Evolutionary conservation across 2,329 filamentous ascomycete genomes (phyloP).

Genomic region (Blastomyces gilchristii): DNA sequence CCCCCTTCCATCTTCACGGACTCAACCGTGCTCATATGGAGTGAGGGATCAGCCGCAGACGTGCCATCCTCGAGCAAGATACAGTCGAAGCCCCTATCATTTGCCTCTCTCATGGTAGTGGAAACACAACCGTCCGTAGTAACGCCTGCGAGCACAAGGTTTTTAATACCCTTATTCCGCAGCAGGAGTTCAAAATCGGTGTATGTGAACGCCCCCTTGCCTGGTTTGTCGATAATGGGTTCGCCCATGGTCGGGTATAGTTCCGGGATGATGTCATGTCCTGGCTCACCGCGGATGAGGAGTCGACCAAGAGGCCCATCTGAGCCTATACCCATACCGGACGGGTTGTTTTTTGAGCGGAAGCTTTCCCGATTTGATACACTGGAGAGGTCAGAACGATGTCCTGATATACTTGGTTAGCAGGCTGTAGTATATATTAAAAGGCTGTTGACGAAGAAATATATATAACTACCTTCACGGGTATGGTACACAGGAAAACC

Average conservation of each 20-base stretch:
- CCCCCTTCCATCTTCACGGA: constrained; percentile 40
- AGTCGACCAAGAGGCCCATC: constrained; percentile 48
- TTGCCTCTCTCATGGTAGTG: constrained; percentile 47
- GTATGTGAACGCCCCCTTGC: constrained; percentile 43
- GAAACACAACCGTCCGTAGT: constrained; percentile 49
- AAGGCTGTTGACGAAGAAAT: neutral
- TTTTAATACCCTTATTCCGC: constrained; percentile 42
- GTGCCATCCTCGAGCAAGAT: constrained; percentile 42
- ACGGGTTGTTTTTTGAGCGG: constrained; percentile 44
- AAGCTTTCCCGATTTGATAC: constrained; percentile 45
- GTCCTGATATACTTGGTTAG: constrained; percentile 22
- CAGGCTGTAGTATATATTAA: neutral
- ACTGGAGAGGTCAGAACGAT: constrained; percentile 46
- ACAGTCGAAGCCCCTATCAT: constrained; percentile 47
- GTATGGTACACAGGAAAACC: constrained; percentile 38
- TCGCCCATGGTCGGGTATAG: constrained; percentile 40
- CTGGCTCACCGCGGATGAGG: constrained; percentile 47
- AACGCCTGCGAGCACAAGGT: constrained; percentile 45
- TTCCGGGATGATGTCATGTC: constrained; percentile 49
- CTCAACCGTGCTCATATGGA: constrained; percentile 35
- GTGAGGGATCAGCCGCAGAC: constrained; percentile 32
- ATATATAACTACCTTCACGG: constrained; percentile 30
- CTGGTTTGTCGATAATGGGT: constrained; percentile 46
- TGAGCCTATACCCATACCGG: constrained; percentile 43
- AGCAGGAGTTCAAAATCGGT: constrained; percentile 46